Evolutionary conservation across 2,329 filamentous ascomycete species (phyloP), one percentile per base, ranked within the genome.

Genomic region (Fusarium sp.): DNA sequence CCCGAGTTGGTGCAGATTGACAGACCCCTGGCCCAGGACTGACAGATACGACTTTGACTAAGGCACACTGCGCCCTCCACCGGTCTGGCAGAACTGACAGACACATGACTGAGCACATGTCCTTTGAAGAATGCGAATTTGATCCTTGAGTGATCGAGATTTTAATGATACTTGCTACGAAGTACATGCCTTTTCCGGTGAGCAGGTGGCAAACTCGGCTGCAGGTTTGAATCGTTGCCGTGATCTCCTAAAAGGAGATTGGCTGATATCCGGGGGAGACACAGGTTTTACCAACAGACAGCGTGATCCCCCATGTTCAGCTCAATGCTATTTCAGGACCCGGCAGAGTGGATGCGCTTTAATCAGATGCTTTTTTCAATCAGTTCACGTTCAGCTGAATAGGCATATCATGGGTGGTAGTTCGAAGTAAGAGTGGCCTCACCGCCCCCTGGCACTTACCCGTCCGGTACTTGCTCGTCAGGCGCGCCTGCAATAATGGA

Each of bases 111-210:
- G 31, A 16, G 39, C 41, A 9, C 6, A 37, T 31, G 29, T 31
- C 24, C 52, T 10, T 45, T 37, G 27, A 41, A 16, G 31, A 52
- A 67, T 54, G 65, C 50, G 71, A 70, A 65, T 62, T 67, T 24
- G 22, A 64, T 29, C 31, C 37, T 50, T 59, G 29, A 11, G 54
- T 52, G 11, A 39, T 24, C 14, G 59, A 37, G 35, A 37, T 59
- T 72, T 3, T 5, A n/a, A 52, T n/a, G 48, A 18, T 52, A 20
- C 57, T 41, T 29, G 56, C 50, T 45, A 18, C 72, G 68, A 74
- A 61, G 50, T 67, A 69, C 72, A 64, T 72, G 59, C 72, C 72
- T 52, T 35, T 72, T 72, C 27, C 68, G 72, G 68, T 68, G 54
- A 50, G 50, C 31, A 14, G 27, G 71, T 74, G 71, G 69, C 48